Percentiles rank a stretch among this genome's conserved stretches.
Conservation (phyloP, 169 alveolate species). For the Babesia caballi region DNA sequence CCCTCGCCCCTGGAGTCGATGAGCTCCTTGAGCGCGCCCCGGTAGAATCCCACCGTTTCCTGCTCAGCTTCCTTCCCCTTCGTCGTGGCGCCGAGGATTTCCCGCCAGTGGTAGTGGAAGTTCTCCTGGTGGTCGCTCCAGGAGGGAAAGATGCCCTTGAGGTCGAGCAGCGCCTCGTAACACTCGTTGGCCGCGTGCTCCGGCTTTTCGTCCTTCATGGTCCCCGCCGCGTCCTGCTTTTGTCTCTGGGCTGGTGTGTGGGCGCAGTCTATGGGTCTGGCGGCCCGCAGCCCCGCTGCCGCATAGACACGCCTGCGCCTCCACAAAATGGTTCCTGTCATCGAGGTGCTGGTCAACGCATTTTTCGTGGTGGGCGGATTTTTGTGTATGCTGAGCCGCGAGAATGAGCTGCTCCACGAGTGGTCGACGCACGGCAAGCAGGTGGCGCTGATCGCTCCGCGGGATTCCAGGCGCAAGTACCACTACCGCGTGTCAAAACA, state of each 20-base stretch:
- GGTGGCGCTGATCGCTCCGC: slow-evolving; percentile 15
- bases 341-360: slow-evolving; percentile 1
- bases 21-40: slow-evolving; percentile 21
- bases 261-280: neutral
- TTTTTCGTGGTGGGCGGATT: slow-evolving; percentile 49
- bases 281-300: neutral
- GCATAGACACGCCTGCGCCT: neutral
- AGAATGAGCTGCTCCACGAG: slow-evolving; percentile 27
- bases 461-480: slow-evolving; percentile 10
- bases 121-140: slow-evolving; percentile 76
- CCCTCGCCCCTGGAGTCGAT: slow-evolving; percentile 50
- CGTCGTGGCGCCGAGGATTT: slow-evolving; percentile 53
- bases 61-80: slow-evolving; percentile 31
- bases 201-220: slow-evolving; percentile 35
- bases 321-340: neutral
- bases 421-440: slow-evolving; percentile 76
- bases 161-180: slow-evolving; percentile 74
- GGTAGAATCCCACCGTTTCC: slow-evolving; percentile 27
- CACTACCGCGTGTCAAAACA: slow-evolving; percentile 57
- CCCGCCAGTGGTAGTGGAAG: slow-evolving; percentile 72
- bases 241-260: neutral
- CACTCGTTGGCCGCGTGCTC: slow-evolving; percentile 65
- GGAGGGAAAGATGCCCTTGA: slow-evolving; percentile 68
- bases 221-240: neutral
- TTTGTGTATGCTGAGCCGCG: slow-evolving; percentile 52